phyloP scores from a whole-genome alignment of 2,329 filamentous ascomycete genomes.

The Ilyonectria robusta region DNA sequence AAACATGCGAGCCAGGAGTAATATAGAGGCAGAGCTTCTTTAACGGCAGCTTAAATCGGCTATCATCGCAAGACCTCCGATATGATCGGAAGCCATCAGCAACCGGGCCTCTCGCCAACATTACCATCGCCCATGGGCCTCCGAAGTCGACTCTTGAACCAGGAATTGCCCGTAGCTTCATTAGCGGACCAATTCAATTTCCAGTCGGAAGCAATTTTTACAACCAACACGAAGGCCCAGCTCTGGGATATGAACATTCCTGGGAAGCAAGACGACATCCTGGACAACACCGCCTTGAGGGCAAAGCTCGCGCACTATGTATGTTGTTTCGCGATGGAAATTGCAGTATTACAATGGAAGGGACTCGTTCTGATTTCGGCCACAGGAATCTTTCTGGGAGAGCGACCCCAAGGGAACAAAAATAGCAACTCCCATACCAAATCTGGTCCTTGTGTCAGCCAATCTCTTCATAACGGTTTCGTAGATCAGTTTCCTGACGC shows the following conservation, averaged over 20 bases:
- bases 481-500: not conserved
- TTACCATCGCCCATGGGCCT: not conserved
- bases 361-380: not conserved
- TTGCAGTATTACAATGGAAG: not conserved
- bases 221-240: conserved; percentile 15
- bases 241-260: conserved; percentile 15
- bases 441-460: conserved; percentile 11
- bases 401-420: not conserved
- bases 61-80: not conserved
- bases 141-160: not conserved
- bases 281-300: conserved; percentile 12
- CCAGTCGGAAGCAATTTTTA: not conserved
- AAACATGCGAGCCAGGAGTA: not conserved
- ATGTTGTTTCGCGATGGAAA: not conserved
- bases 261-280: conserved; percentile 3
- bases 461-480: not conserved
- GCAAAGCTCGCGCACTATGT: conserved; percentile 12
- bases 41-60: not conserved
- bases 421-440: not conserved
- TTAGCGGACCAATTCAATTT: not conserved
- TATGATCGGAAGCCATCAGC: not conserved
- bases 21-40: not conserved
- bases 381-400: not conserved
- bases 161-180: not conserved
- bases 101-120: not conserved